These are phyloP conservation scores for Epipyxis sp. DNA, from an alignment of 108 stramenopile genomes.

Conservation along the genomic window DNA sequence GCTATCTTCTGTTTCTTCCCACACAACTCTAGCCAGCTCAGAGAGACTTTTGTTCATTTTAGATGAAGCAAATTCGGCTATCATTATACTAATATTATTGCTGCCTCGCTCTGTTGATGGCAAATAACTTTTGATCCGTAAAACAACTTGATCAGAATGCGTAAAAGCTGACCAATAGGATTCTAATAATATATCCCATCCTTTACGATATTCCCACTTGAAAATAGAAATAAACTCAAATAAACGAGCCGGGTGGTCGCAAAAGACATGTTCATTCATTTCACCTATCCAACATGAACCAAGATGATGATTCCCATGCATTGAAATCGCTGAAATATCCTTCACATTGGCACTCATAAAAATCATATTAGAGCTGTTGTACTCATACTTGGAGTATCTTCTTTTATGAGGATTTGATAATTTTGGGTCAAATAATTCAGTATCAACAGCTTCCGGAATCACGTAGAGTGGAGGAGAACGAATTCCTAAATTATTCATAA, in stretches of 20 bases:
- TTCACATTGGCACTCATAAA: neutral
- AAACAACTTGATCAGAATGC: neutral
- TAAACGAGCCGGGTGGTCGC: neutral
- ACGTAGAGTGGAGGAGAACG: conserved; percentile 17
- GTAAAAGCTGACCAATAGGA: conserved; percentile 35
- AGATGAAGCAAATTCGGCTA: neutral
- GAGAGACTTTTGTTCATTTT: neutral
- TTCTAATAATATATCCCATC: conserved; percentile 42
- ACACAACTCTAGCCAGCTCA: neutral
- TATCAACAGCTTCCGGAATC: conserved; percentile 41
- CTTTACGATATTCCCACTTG: conserved; percentile 56
- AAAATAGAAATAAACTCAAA: conserved; percentile 44
- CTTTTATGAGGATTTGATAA: neutral
- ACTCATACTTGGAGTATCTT: too few species aligned
- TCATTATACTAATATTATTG: neutral
- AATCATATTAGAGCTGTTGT: neutral
- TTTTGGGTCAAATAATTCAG: conserved; percentile 28
- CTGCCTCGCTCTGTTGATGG: neutral
- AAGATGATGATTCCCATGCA: too few species aligned
- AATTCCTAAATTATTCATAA: conserved; percentile 20
- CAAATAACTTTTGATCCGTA: conserved; percentile 1
- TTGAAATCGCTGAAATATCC: too few species aligned
- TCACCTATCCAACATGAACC: too few species aligned
- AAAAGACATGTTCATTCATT: too few species aligned
- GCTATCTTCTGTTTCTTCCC: neutral